Evolutionary conservation across 2,329 filamentous ascomycete genomes (phyloP), one percentile per base, ranked within the genome.

Genomic region (Calonectria multiphialidica): DNA sequence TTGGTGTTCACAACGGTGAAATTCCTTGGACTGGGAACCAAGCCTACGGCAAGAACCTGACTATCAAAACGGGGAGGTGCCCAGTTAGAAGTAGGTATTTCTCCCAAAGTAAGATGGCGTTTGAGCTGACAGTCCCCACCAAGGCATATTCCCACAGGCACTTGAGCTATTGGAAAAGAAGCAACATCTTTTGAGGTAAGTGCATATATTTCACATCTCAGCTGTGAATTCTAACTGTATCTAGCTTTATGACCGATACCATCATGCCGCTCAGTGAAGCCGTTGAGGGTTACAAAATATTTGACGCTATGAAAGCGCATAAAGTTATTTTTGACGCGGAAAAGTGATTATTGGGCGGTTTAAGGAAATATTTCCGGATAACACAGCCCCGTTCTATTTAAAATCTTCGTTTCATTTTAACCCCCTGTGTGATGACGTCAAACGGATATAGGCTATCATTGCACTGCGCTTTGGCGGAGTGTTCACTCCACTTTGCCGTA

Each of bases 1-100:
- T 94, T 68, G 92, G 93, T 4, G 92, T 94, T 28, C 92, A 94
- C 77, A 93, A 93, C 80, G 90, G 86, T 44, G 91, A 92, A 88
- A 89, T 92, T 68, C 89, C 90, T 12, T 93, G 90, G 87, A 86
- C 83, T 69, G 91, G 90, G 15, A 88, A 85, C 69, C 88, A 93
- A 72, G 91, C 89, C 2, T 90, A 89, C 76, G 81, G 80, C 66
- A 94, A 94, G 83, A 94, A 94, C 75, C 76, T 94, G 73, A 89
- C 87, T 55, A 77, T 94, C 28, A 91, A 93, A 80, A 93, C 93
- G 90, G 93, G 93, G 7, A 86, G 93, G 72, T 94, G 92, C 79
- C 92, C 92, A 2, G 92, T 42, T 42, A 42, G 37, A 42, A 42
- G 37, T 42, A 18, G 4, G 37, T 15, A 42, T 18, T 42, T 42